Evolutionary conservation across 768 basidiomycete species (phyloP).

Genomic region (Suillus americanus): DNA sequence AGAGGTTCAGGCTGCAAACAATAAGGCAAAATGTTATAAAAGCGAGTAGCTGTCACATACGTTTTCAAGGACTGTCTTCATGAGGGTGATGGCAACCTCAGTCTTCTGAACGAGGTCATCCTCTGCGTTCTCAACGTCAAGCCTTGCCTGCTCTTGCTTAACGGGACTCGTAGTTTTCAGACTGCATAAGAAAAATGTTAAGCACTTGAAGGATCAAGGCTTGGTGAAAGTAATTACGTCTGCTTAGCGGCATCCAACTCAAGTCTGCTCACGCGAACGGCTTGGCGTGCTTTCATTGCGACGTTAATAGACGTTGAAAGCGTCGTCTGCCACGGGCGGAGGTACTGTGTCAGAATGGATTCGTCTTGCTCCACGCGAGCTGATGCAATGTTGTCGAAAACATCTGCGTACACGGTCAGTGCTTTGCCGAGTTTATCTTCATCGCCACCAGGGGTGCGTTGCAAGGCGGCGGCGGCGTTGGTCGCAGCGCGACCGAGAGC

Average conservation of each 20-base stretch:
- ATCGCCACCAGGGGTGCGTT: slow-evolving; percentile 42
- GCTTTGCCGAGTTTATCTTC: slow-evolving; percentile 77
- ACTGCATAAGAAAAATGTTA: slow-evolving; percentile 38
- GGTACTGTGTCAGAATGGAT: slow-evolving; percentile 62
- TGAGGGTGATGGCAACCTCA: slow-evolving; percentile 92
- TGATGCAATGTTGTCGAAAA: slow-evolving; percentile 80
- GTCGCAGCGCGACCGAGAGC: slow-evolving; percentile 85
- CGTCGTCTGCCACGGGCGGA: slow-evolving; percentile 87
- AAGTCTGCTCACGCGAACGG: slow-evolving; percentile 74
- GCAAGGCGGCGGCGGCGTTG: slow-evolving; percentile 50
- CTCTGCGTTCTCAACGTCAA: slow-evolving; percentile 91
- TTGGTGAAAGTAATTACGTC: slow-evolving; percentile 46
- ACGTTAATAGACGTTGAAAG: slow-evolving; percentile 80
- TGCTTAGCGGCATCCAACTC: slow-evolving; percentile 93
- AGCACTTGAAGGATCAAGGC: background rate
- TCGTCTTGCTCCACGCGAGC: slow-evolving; percentile 83
- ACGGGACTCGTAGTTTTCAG: slow-evolving; percentile 74
- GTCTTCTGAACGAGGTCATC: slow-evolving; percentile 98
- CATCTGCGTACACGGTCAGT: slow-evolving; percentile 73
- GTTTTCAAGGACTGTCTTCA: slow-evolving; percentile 99
- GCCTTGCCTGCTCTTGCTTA: slow-evolving; percentile 87
- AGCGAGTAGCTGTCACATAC: slow-evolving; percentile 46
- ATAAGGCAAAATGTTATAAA: background rate
- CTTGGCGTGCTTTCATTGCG: slow-evolving; percentile 90
- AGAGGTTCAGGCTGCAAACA: slow-evolving; percentile 85